Evolutionary conservation across 139 green algal genomes (phyloP), one percentile per base, ranked within the genome.

Genomic region (Chlamydomonas eustigma): DNA sequence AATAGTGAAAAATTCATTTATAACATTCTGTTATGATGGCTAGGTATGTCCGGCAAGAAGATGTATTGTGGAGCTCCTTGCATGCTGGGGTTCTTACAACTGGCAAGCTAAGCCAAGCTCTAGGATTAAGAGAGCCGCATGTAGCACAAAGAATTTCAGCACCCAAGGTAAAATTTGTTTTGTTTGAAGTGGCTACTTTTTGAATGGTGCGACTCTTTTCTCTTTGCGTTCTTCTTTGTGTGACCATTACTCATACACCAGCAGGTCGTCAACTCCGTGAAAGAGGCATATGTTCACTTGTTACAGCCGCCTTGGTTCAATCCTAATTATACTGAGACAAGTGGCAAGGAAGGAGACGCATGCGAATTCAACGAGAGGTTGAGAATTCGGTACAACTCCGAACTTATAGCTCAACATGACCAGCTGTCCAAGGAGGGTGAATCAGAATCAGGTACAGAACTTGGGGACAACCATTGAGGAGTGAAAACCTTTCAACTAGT

Each of bases 31-130:
- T 28, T 58, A 18, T 12, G 12, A 58, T 58, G 24, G 73, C 33
- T 71, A 77, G 82, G 4, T 88, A 83, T 38, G 75, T 91, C 39
- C 69, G 85, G 31, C 85, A 91, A 76, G 86, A 89, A 4, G 78
- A 74, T 3, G 12, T 73, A 2, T 70, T 90, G 25, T 92, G 88
- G 89, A 67, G 66, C 1, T 37, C 38, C 4, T 76, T 93, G 39
- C 89, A 93, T 64, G 50, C 71, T 28, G 89, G 86, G 33, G 51
- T 85, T 38, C 79, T 93, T 24, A 92, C 88, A 51, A 89, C 81
- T 12, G 77, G 83, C 38, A 37, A 64, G 18, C 73, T 92, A 1
- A 83, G 83, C n/a, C 67, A 69, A 0, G 83, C 78, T n/a, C 80
- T 93, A 39, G 89, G 89, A 3, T 82, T 93, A 6, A 83, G 86